phyloP scores from a whole-genome alignment of 345 rosid species.

The Salix arbutifolia region DNA sequence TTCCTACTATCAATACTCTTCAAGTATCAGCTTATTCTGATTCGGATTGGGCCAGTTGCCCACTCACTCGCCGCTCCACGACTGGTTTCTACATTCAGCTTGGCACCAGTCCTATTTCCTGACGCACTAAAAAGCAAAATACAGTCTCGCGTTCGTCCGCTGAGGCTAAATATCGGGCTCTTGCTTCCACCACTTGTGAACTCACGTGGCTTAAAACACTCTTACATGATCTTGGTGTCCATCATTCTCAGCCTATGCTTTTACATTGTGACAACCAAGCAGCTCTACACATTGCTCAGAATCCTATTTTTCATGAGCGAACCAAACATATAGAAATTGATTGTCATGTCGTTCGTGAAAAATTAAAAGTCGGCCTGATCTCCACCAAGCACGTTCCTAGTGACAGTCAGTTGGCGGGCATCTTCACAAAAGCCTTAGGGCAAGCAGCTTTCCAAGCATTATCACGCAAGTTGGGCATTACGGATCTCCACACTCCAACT shows the following conservation, averaged over 20 bases:
- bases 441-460: background rate
- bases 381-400: background rate
- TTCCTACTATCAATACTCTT: no score
- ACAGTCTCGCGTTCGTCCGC: background rate
- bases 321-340: background rate
- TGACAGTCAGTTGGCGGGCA: background rate
- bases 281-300: background rate
- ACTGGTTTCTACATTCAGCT: no score
- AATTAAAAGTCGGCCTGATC: background rate
- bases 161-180: background rate
- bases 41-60: background rate
- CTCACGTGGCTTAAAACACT: no score
- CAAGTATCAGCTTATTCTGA: background rate
- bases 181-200: no score
- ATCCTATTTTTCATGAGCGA: background rate
- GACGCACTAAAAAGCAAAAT: background rate
- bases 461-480: no score
- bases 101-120: background rate
- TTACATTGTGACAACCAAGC: background rate
- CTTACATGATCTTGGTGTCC: no score
- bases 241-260: no score
- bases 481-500: no score
- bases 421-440: background rate
- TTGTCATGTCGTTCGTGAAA: background rate
- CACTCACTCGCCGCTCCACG: background rate